These are phyloP conservation scores for Venturia asperata DNA, from an alignment of 2,329 filamentous ascomycete genomes.

Conservation along the genomic window DNA sequence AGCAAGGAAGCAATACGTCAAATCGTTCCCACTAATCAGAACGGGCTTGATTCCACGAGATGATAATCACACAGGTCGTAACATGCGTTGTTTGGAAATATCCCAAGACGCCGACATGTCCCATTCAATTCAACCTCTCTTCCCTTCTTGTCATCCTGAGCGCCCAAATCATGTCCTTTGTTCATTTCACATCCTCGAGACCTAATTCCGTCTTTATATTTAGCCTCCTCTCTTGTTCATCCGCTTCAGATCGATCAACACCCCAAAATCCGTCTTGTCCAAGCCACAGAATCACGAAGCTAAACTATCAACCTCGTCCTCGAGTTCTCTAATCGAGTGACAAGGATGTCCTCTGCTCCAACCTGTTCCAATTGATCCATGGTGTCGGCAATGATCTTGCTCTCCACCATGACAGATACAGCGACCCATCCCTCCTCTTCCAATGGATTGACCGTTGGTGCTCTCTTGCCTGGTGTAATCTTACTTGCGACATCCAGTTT, in stretches of 20 bases:
- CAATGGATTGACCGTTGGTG: slow-evolving; percentile 82
- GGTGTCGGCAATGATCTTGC: slow-evolving; percentile 72
- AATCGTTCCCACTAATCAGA: no score
- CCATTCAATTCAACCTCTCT: background rate
- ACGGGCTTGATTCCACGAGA: background rate
- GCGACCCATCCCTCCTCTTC: slow-evolving; percentile 90
- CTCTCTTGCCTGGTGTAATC: slow-evolving; percentile 89
- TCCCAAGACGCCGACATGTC: no score
- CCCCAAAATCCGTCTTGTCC: background rate
- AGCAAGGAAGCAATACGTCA: no score
- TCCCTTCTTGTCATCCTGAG: background rate
- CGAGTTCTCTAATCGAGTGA: slow-evolving; percentile 79
- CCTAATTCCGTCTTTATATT: background rate
- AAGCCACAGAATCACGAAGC: background rate
- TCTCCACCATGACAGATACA: slow-evolving; percentile 88
- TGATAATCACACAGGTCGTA: background rate
- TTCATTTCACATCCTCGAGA: background rate
- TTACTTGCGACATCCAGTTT: slow-evolving; percentile 60
- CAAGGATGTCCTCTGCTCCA: slow-evolving; percentile 78
- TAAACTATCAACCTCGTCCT: slow-evolving; percentile 35
- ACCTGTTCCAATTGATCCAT: slow-evolving; percentile 77
- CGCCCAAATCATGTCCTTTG: background rate
- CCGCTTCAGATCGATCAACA: background rate
- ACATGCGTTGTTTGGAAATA: background rate
- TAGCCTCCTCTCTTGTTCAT: background rate